These are phyloP conservation scores for Umbelopsis sp. DNA, from an alignment of 192 early-diverging fungal genomes.

Conservation along the genomic window DNA sequence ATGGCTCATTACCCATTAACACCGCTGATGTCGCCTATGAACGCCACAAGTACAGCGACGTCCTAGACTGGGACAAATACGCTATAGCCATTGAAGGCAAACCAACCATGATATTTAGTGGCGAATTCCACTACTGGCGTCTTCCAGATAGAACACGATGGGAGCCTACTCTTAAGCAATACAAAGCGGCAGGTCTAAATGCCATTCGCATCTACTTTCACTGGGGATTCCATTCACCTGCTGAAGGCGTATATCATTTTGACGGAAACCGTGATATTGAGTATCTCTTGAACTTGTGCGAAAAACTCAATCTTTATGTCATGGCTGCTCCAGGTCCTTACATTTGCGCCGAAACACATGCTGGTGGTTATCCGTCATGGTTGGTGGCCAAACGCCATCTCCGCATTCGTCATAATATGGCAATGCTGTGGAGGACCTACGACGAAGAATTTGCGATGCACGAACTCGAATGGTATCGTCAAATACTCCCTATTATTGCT, in stretches of 20 bases:
- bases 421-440: constrained; percentile 66
- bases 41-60: constrained; percentile 36
- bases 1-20: constrained; percentile 40
- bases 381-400: constrained; percentile 70
- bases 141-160: constrained; percentile 68
- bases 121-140: constrained; percentile 91
- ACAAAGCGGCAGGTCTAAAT: constrained; percentile 75
- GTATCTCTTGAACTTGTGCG: constrained; percentile 71
- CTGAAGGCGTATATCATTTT: constrained; percentile 73
- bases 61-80: constrained; percentile 71
- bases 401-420: constrained; percentile 71
- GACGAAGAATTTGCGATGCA: constrained; percentile 69
- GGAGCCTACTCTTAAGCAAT: constrained; percentile 67
- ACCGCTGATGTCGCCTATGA: constrained; percentile 44
- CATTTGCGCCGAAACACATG: constrained; percentile 81
- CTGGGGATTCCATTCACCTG: constrained; percentile 86
- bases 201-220: constrained; percentile 88
- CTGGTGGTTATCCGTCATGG: constrained; percentile 78
- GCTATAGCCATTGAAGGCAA: constrained; percentile 69
- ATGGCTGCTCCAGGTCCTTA: constrained; percentile 84
- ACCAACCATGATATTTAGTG: constrained; percentile 64
- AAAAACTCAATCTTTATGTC: constrained; percentile 73
- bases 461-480: constrained; percentile 74
- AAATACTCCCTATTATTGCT: constrained; percentile 75
- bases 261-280: constrained; percentile 73